phyloP scores from a whole-genome alignment of 2,329 filamentous ascomycete species.

The Xenoacremonium recifei region DNA sequence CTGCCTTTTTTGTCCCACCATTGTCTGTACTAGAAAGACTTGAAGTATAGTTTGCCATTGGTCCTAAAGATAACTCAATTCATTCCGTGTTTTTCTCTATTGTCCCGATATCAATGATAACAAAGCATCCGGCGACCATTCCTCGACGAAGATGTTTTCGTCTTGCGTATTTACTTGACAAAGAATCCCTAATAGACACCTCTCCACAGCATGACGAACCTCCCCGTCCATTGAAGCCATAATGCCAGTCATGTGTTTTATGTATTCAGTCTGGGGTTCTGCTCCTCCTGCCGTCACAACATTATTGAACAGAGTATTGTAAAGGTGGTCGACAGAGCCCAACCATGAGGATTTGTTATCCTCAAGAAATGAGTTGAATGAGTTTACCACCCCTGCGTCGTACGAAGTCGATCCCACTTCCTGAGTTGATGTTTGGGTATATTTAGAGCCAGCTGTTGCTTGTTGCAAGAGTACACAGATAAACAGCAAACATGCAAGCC shows the following conservation, averaged over 20 bases:
- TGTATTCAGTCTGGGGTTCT: background rate
- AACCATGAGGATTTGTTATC: background rate
- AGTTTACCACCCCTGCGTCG: background rate
- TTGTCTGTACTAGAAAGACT: conserved; percentile 11
- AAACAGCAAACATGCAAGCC: background rate
- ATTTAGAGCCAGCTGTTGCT: background rate
- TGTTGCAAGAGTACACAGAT: background rate
- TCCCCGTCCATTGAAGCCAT: background rate
- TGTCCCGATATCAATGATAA: conserved; percentile 13
- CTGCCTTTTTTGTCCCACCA: conserved; percentile 51
- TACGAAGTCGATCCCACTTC: background rate
- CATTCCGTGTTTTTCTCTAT: too few species aligned
- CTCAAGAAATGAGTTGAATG: background rate
- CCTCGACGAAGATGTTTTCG: conserved; percentile 3
- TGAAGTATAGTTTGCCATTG: too few species aligned
- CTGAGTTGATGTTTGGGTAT: background rate
- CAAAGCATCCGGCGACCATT: conserved; percentile 8
- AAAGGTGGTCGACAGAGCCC: background rate
- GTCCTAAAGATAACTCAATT: too few species aligned
- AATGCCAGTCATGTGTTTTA: background rate
- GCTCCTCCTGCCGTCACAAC: background rate
- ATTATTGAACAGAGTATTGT: background rate
- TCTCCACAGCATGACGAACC: background rate
- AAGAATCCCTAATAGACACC: background rate
- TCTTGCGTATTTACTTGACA: background rate